Conservation (phyloP, 2,329 filamentous ascomycete species). For the Hypoxylon sp. region DNA sequence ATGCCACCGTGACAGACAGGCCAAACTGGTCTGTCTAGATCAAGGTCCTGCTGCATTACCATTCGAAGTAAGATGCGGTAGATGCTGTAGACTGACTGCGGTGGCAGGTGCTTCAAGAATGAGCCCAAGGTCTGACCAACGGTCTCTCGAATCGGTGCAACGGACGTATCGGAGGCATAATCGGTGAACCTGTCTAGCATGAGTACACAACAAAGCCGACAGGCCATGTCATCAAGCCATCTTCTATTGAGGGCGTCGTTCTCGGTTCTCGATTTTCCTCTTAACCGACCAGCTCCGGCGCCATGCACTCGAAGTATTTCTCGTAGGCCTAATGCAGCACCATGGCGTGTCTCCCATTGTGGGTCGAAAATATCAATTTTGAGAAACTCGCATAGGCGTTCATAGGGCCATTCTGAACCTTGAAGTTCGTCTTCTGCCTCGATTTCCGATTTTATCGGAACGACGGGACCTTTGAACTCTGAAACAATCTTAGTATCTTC, state of each 20-base stretch:
- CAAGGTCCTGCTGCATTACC: slow-evolving; percentile 90
- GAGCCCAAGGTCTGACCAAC: slow-evolving; percentile 95
- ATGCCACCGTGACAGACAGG: slow-evolving; percentile 98
- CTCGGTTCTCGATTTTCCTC: slow-evolving; percentile 77
- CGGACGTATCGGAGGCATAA: slow-evolving; percentile 96
- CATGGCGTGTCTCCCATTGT: slow-evolving; percentile 95
- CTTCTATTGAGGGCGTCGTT: slow-evolving; percentile 85
- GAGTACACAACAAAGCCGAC: slow-evolving; percentile 92
- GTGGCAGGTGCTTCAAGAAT: slow-evolving; percentile 85
- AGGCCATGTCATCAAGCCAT: slow-evolving; percentile 97
- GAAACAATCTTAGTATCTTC: slow-evolving; percentile 94
- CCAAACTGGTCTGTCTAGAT: slow-evolving; percentile 83
- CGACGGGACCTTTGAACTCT: slow-evolving; percentile 89
- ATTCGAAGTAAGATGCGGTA: slow-evolving; percentile 89
- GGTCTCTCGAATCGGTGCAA: slow-evolving; percentile 95
- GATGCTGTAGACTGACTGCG: slow-evolving; percentile 83
- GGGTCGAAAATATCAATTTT: slow-evolving; percentile 94
- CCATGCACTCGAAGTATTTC: slow-evolving; percentile 95
- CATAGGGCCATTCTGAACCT: slow-evolving; percentile 92
- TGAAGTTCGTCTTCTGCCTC: slow-evolving; percentile 82
- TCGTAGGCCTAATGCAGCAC: slow-evolving; percentile 93
- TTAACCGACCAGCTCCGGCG: slow-evolving; percentile 83
- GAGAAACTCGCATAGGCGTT: slow-evolving; percentile 92
- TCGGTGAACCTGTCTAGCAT: slow-evolving; percentile 98
- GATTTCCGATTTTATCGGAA: slow-evolving; percentile 88